Conservation (phyloP, 139 green algal species). For the Edaphochlamys debaryana region DNA sequence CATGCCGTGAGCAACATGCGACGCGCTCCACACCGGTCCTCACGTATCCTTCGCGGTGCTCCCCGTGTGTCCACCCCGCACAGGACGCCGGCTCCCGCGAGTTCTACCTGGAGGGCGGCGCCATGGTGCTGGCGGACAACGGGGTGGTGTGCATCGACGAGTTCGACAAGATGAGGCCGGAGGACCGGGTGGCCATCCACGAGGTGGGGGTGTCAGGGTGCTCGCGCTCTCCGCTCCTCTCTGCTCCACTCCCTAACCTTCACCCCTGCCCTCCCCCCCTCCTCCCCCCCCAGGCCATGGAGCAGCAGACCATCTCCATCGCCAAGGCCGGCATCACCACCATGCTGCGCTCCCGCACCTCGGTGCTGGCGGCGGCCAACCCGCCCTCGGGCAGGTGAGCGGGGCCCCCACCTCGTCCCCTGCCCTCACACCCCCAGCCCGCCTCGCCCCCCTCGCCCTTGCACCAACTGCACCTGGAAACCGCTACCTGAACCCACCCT, state of each 20-base stretch:
- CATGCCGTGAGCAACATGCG: too few species aligned
- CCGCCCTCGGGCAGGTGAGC: slow-evolving; percentile 90
- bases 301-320: slow-evolving; percentile 99
- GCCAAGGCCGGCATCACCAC: slow-evolving; percentile 99
- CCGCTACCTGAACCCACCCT: too few species aligned
- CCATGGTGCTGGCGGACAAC: slow-evolving; percentile 98
- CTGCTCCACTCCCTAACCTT: too few species aligned
- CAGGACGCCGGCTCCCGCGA: slow-evolving; percentile 62
- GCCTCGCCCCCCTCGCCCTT: too few species aligned
- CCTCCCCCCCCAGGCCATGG: slow-evolving; percentile 86
- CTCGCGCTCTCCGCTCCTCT: too few species aligned
- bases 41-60: too few species aligned
- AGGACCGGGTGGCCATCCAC: slow-evolving; percentile 98
- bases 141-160: slow-evolving; percentile 99
- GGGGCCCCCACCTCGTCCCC: too few species aligned
- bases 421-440: too few species aligned
- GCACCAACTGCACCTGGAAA: neutral
- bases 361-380: slow-evolving; percentile 97
- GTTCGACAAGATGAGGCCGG: slow-evolving; percentile 99
- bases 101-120: slow-evolving; percentile 85
- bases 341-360: slow-evolving; percentile 94
- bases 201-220: slow-evolving; percentile 72
- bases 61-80: too few species aligned
- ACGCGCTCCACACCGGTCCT: too few species aligned
- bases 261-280: too few species aligned